Conservation (phyloP, 306 rosid genomes). For the Herpetospermum pedunculosum region DNA sequence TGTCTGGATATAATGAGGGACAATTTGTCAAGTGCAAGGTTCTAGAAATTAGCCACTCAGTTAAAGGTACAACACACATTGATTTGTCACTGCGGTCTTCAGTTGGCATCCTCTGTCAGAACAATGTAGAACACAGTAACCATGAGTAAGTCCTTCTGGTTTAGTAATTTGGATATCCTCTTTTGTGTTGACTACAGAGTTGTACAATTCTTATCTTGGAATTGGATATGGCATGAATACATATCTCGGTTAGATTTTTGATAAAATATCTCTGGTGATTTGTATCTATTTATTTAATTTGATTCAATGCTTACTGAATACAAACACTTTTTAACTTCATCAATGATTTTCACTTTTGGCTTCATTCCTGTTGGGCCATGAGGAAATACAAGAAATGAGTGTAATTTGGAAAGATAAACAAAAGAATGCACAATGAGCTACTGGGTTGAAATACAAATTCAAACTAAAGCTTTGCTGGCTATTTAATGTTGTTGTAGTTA, state of each 20-base stretch:
- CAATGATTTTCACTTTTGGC: neutral
- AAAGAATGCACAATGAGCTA: neutral
- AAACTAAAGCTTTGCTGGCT: neutral
- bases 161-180: neutral
- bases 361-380: neutral
- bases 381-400: neutral
- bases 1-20: slow-evolving; percentile 69
- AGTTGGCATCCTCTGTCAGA: slow-evolving; percentile 20
- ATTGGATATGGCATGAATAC: neutral
- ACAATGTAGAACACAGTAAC: slow-evolving; percentile 18
- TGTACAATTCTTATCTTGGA: neutral
- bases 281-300: neutral
- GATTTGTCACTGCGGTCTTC: slow-evolving; percentile 62
- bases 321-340: neutral
- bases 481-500: neutral
- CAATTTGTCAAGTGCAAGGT: slow-evolving; percentile 78
- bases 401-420: neutral
- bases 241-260: neutral
- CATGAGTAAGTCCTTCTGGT: slow-evolving; percentile 25
- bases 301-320: neutral
- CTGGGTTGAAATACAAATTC: neutral
- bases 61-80: slow-evolving; percentile 48
- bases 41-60: slow-evolving; percentile 43
- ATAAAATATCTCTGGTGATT: neutral
- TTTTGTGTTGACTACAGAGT: neutral